phyloP scores from a whole-genome alignment of 345 rosid species.

The Populus simonii region DNA sequence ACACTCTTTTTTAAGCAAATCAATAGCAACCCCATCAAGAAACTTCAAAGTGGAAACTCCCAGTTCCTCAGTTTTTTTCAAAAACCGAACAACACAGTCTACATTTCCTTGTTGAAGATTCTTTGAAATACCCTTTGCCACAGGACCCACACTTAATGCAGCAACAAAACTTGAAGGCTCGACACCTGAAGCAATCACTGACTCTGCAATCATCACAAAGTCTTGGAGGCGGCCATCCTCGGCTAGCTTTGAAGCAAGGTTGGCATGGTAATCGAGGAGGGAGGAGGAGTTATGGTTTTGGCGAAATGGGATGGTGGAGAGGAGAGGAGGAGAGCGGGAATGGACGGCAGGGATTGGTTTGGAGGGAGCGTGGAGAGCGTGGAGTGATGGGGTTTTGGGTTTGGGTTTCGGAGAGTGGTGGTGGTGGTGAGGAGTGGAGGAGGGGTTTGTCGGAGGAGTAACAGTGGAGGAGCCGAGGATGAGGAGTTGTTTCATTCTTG shows the following conservation, averaged over 20 bases:
- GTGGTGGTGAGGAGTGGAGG: constrained; percentile 24
- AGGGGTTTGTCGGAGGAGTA: constrained; percentile 26
- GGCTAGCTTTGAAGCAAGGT: constrained; percentile 64
- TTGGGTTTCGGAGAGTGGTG: constrained; percentile 28
- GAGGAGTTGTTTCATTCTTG: constrained; percentile 60
- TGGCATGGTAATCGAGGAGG: constrained; percentile 39
- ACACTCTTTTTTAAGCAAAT: constrained; percentile 52
- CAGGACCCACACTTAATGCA: constrained; percentile 36
- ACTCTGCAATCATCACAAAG: constrained; percentile 52
- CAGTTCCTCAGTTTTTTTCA: constrained; percentile 48
- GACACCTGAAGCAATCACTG: constrained; percentile 48
- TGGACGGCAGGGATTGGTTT: constrained; percentile 23
- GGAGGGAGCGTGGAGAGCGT: constrained; percentile 21
- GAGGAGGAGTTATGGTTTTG: constrained; percentile 20
- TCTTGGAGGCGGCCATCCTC: constrained; percentile 69
- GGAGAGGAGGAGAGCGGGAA: constrained; percentile 28
- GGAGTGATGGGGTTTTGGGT: constrained; percentile 18
- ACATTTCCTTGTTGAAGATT: constrained; percentile 56
- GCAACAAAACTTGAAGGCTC: constrained; percentile 47
- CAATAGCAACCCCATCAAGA: constrained; percentile 40
- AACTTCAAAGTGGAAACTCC: constrained; percentile 58
- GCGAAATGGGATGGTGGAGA: constrained; percentile 33
- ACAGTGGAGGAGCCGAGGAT: constrained; percentile 52
- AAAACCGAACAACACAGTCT: constrained; percentile 43
- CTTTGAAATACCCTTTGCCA: constrained; percentile 50